Conservation (phyloP, 805 yeast species). For the Barnettozyma siamensis region DNA sequence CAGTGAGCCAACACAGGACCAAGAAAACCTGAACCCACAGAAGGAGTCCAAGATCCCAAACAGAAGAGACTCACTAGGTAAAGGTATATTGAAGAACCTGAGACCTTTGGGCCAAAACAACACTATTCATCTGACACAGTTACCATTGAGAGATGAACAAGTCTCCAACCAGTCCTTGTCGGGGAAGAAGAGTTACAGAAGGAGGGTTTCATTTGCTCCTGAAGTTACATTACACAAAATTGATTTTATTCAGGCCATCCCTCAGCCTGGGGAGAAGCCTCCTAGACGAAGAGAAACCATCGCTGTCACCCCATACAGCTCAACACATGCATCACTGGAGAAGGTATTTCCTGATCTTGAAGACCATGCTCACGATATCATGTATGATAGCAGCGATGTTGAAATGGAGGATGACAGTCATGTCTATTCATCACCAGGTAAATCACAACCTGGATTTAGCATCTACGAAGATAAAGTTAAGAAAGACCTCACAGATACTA, state of each 20-base stretch:
- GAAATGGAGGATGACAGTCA: conserved; percentile 24
- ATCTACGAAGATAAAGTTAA: conserved; percentile 21
- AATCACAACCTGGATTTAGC: conserved; percentile 9
- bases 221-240: conserved; percentile 27
- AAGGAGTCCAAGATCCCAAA: conserved; percentile 7
- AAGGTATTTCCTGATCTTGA: conserved; percentile 8
- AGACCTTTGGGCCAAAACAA: conserved; percentile 10
- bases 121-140: conserved; percentile 14
- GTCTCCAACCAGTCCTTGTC: conserved; percentile 2
- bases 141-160: conserved; percentile 15
- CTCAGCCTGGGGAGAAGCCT: conserved; percentile 13
- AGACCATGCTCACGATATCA: conserved; percentile 14
- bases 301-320: conserved; percentile 17
- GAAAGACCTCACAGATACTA: conserved; percentile 14
- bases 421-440: conserved; percentile 20
- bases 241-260: conserved; percentile 15
- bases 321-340: conserved; percentile 6
- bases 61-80: conserved; percentile 22
- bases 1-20: background rate
- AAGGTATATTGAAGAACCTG: conserved; percentile 21
- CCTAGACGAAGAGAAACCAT: conserved; percentile 26
- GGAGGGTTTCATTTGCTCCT: conserved; percentile 28
- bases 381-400: conserved; percentile 24
- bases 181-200: conserved; percentile 16
- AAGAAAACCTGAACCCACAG: conserved; percentile 1